phyloP scores from a whole-genome alignment of 108 stramenopile species.

The Asterionellopsis glacialis region DNA sequence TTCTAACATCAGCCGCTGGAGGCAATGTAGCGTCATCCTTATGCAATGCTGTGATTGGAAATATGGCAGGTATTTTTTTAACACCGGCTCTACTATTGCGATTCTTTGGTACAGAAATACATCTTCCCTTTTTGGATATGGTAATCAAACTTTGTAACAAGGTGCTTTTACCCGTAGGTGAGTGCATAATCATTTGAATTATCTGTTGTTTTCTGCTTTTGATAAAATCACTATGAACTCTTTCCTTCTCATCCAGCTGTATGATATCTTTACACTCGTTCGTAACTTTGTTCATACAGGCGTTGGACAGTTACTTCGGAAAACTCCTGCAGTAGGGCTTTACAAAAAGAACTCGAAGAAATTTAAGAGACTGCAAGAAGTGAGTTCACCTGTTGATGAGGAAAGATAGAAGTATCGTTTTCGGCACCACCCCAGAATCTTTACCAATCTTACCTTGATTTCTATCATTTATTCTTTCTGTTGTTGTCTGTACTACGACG shows the following conservation, averaged over 20 bases:
- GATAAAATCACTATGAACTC: too few species aligned
- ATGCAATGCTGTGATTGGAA: slow-evolving; percentile 88
- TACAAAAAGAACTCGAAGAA: slow-evolving; percentile 49
- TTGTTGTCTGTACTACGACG: not conserved
- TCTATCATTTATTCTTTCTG: slow-evolving; percentile 6
- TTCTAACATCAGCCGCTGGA: slow-evolving; percentile 69
- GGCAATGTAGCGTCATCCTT: slow-evolving; percentile 84
- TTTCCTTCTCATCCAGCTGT: not conserved
- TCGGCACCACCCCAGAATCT: too few species aligned
- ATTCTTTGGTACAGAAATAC: slow-evolving; percentile 70
- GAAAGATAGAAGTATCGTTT: too few species aligned
- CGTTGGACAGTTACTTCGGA: slow-evolving; percentile 69
- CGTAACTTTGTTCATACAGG: too few species aligned
- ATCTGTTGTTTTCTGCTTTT: not conserved
- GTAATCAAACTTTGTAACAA: slow-evolving; percentile 72
- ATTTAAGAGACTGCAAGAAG: slow-evolving; percentile 82
- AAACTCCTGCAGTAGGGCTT: slow-evolving; percentile 44
- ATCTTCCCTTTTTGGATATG: slow-evolving; percentile 72
- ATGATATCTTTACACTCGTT: not conserved
- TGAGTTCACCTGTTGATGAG: slow-evolving; percentile 1
- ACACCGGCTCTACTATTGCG: slow-evolving; percentile 77
- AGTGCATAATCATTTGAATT: not conserved
- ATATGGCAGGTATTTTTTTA: slow-evolving; percentile 82
- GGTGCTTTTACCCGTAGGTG: slow-evolving; percentile 72
- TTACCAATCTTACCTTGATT: slow-evolving; percentile 2